Conservation (phyloP, 768 basidiomycete species). For the Suillus cothurnatus region DNA sequence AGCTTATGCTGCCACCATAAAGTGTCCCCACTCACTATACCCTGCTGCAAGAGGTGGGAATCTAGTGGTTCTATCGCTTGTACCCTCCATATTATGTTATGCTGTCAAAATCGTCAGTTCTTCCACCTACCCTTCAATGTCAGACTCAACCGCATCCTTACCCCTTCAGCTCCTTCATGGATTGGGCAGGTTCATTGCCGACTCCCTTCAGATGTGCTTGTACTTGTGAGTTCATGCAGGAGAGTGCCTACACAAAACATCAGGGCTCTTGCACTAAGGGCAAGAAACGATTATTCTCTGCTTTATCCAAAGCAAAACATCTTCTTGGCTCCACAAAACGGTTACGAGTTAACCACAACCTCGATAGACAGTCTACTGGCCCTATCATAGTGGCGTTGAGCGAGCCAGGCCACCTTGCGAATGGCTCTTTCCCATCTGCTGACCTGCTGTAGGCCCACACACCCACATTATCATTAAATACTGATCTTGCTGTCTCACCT, state of each 20-base stretch:
- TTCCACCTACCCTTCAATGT: background rate
- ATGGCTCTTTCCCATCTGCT: too few relatives aligned
- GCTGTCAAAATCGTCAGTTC: too few relatives aligned
- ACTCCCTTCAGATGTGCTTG: background rate
- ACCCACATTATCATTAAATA: background rate
- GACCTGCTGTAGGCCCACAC: background rate
- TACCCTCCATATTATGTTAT: too few relatives aligned
- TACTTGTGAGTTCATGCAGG: background rate
- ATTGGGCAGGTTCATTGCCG: background rate
- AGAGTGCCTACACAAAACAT: background rate
- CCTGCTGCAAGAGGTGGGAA: too few relatives aligned
- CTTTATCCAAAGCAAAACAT: background rate
- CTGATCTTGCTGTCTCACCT: background rate
- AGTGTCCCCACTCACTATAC: background rate
- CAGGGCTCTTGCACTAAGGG: background rate
- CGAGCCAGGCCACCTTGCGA: too few relatives aligned
- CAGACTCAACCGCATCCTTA: background rate
- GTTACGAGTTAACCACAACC: background rate
- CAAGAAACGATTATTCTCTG: background rate
- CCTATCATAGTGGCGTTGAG: too few relatives aligned
- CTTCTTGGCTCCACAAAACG: background rate
- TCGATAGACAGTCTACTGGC: too few relatives aligned
- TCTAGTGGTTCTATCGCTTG: too few relatives aligned
- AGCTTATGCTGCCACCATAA: background rate
- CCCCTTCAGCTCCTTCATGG: background rate